Percentiles rank a stretch among this genome's conserved stretches.
These are phyloP conservation scores for Trichoderma harzianum DNA, from an alignment of 2,329 filamentous ascomycete species.

Conservation along the genomic window DNA sequence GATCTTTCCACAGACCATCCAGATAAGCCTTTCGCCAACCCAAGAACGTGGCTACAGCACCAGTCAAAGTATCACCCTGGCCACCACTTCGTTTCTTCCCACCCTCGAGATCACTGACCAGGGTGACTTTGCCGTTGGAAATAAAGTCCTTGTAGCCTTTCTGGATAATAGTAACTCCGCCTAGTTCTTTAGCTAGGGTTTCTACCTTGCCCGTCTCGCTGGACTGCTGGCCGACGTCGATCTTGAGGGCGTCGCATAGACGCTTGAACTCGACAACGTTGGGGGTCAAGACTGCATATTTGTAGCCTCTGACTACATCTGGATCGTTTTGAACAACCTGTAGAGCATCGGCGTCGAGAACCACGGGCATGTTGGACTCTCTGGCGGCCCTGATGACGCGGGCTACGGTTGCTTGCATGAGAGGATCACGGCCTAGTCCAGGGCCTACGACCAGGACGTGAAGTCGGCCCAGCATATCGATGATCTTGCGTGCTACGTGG, in stretches of 20 bases:
- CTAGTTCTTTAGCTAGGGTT: slow-evolving; percentile 69
- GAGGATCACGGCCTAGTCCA: slow-evolving; percentile 80
- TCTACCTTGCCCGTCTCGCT: slow-evolving; percentile 52
- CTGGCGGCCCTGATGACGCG: slow-evolving; percentile 76
- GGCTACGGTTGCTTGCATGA: slow-evolving; percentile 85
- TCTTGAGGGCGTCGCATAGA: slow-evolving; percentile 69
- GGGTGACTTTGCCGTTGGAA: slow-evolving; percentile 72
- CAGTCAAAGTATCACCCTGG: slow-evolving; percentile 93
- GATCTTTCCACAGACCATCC: slow-evolving; percentile 70
- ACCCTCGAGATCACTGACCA: slow-evolving; percentile 73
- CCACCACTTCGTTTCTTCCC: slow-evolving; percentile 88
- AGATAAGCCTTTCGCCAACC: slow-evolving; percentile 87
- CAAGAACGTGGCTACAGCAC: slow-evolving; percentile 80
- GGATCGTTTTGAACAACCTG: slow-evolving; percentile 73
- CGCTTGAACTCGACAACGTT: slow-evolving; percentile 92
- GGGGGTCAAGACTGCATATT: slow-evolving; percentile 82
- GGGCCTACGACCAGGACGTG: slow-evolving; percentile 93
- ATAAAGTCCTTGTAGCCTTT: slow-evolving; percentile 84
- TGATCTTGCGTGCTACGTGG: slow-evolving; percentile 63
- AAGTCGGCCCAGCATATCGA: slow-evolving; percentile 77
- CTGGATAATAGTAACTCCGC: slow-evolving; percentile 86
- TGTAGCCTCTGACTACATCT: slow-evolving; percentile 74
- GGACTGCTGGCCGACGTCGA: slow-evolving; percentile 46
- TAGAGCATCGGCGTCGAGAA: slow-evolving; percentile 89
- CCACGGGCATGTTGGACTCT: slow-evolving; percentile 69